A percentile compares a stretch with the other conserved stretches of the same genome.
Evolutionary conservation across 2,329 filamentous ascomycete species (phyloP).

Genomic region (Kalmusia sp.): DNA sequence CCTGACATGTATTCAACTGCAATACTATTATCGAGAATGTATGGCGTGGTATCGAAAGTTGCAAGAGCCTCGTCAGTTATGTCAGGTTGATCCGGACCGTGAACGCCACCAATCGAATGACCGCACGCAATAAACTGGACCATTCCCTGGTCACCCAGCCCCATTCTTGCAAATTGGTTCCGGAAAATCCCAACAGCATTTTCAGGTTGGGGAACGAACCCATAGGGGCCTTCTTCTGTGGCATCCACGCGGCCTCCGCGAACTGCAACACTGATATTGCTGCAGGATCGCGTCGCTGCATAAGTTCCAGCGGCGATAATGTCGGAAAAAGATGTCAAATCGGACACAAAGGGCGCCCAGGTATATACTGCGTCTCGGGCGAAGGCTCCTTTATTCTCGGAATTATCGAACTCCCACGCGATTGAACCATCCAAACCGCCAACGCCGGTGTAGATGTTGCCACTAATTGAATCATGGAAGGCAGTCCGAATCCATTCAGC

Average conservation of each 20-base stretch:
- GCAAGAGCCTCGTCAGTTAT: constrained; percentile 58
- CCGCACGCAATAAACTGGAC: constrained; percentile 68
- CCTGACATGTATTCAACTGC: constrained; percentile 64
- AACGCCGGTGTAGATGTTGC: constrained; percentile 53
- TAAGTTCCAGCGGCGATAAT: constrained; percentile 66
- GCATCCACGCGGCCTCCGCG: constrained; percentile 64
- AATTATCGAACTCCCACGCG: constrained; percentile 63
- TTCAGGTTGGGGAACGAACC: constrained; percentile 65
- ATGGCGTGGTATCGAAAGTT: constrained; percentile 56
- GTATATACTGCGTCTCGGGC: constrained; percentile 54
- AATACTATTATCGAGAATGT: constrained; percentile 63
- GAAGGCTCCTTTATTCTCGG: constrained; percentile 65
- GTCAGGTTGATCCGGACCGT: constrained; percentile 57
- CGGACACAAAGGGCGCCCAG: constrained; percentile 62
- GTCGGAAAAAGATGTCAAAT: constrained; percentile 62
- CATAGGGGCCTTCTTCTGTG: constrained; percentile 52
- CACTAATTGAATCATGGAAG: constrained; percentile 68
- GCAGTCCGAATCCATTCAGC: constrained; percentile 68
- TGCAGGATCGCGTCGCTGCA: constrained; percentile 65
- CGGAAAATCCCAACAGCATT: constrained; percentile 61
- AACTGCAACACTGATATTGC: constrained; percentile 63
- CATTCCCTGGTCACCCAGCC: constrained; percentile 64
- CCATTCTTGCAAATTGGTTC: constrained; percentile 65
- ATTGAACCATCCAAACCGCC: constrained; percentile 68
- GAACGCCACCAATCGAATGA: constrained; percentile 67